Conservation (phyloP, 2,329 filamentous ascomycete genomes). For the Xylariaceae sp. region DNA sequence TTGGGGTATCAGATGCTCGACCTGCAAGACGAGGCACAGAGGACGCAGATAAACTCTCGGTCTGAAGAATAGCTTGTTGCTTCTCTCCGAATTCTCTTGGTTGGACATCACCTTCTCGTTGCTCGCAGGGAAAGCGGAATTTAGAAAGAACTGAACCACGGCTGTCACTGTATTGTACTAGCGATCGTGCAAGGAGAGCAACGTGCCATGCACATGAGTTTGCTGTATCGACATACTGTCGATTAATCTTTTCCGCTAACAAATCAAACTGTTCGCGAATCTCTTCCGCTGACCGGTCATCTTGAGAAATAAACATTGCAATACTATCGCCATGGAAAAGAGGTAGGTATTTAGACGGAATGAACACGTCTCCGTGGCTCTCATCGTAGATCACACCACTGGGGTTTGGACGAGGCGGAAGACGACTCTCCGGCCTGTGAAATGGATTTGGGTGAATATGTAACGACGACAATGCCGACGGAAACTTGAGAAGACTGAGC, state of each 20-base stretch:
- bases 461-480: slow-evolving; percentile 57
- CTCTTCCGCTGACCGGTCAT: slow-evolving; percentile 6
- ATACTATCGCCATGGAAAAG: not conserved
- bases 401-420: slow-evolving; percentile 6
- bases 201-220: slow-evolving; percentile 31
- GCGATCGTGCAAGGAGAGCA: slow-evolving; percentile 36
- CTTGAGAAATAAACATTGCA: not conserved
- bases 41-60: slow-evolving; percentile 32
- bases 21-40: slow-evolving; percentile 24
- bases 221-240: too few relatives aligned
- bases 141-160: slow-evolving; percentile 38
- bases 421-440: slow-evolving; percentile 47
- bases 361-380: not conserved
- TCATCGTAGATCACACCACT: not conserved
- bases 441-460: slow-evolving; percentile 70
- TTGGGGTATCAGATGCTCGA: slow-evolving; percentile 3
- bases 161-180: slow-evolving; percentile 43
- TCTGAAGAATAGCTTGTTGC: slow-evolving; percentile 26
- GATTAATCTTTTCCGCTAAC: not conserved
- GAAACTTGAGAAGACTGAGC: slow-evolving; percentile 58
- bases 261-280: not conserved
- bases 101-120: not conserved
- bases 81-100: not conserved
- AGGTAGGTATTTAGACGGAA: not conserved
- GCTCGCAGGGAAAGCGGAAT: slow-evolving; percentile 35